Conservation (phyloP, 768 basidiomycete genomes). For the Leccinellum albellum region DNA sequence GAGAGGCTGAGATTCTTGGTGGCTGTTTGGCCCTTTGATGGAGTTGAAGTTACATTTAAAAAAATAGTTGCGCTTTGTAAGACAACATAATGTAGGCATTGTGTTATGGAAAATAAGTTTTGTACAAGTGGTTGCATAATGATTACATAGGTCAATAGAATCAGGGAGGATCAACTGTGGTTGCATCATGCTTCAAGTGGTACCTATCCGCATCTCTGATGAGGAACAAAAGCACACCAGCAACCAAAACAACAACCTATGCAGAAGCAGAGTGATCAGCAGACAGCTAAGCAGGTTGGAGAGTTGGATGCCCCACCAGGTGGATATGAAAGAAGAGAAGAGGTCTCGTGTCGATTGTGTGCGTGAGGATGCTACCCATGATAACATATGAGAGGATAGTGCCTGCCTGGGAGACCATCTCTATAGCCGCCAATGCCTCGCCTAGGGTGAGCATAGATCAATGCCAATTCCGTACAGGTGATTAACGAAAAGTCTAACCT, state of each 20-base stretch:
- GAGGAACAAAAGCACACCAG: conserved; percentile 17
- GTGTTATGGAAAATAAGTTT: too few species aligned
- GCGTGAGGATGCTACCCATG: conserved; percentile 28
- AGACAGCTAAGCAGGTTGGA: not conserved
- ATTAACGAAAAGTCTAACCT: conserved; percentile 10
- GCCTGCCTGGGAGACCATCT: conserved; percentile 25
- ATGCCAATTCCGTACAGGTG: too few species aligned
- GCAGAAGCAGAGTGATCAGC: not conserved
- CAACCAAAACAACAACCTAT: conserved; percentile 15
- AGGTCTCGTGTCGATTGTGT: conserved; percentile 18
- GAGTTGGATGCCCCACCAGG: conserved; percentile 2
- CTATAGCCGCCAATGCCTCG: conserved; percentile 27
- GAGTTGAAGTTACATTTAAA: too few species aligned
- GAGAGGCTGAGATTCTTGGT: too few species aligned
- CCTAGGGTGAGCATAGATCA: conserved; percentile 9
- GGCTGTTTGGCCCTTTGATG: too few species aligned
- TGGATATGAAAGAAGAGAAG: conserved; percentile 24
- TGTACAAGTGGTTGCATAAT: too few species aligned
- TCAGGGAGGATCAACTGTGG: too few species aligned
- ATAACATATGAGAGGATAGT: conserved; percentile 23
- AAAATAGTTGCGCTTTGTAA: too few species aligned
- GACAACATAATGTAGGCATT: too few species aligned
- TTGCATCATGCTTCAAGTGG: conserved; percentile 4
- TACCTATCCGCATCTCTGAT: conserved; percentile 23
- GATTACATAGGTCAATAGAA: too few species aligned